phyloP scores from a whole-genome alignment of 139 green algal species.

The Micromonas commoda region DNA sequence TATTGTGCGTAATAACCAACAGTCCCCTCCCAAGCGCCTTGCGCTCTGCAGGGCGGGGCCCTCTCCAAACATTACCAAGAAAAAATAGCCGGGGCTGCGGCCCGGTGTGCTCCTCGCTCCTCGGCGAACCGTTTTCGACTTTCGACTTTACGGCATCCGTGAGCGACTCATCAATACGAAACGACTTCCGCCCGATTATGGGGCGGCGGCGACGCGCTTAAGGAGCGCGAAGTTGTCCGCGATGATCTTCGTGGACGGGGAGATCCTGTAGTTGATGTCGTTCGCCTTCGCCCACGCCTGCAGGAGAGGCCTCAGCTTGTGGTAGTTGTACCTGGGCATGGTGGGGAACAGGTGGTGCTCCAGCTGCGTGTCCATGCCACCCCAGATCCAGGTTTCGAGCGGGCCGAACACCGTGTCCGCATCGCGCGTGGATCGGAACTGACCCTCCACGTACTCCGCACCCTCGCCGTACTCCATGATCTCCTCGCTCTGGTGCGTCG shows the following conservation, averaged over 20 bases:
- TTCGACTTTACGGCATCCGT: too few relatives aligned
- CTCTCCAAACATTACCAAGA: too few relatives aligned
- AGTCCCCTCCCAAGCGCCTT: too few relatives aligned
- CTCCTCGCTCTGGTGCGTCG: conserved; percentile 39
- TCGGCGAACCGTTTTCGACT: too few relatives aligned
- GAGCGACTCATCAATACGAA: too few relatives aligned
- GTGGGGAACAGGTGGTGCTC: conserved; percentile 38
- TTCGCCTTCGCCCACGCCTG: conserved; percentile 29
- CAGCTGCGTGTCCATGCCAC: conserved; percentile 40
- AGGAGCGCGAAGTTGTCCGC: conserved; percentile 32
- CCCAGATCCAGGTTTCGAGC: conserved; percentile 36
- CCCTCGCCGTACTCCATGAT: conserved; percentile 28
- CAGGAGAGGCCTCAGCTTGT: conserved; percentile 35
- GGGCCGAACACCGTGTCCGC: conserved; percentile 32
- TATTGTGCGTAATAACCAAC: too few relatives aligned
- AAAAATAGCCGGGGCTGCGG: too few relatives aligned
- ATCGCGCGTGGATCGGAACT: conserved; percentile 39
- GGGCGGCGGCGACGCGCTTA: conserved; percentile 13
- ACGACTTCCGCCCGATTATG: conserved; percentile 7
- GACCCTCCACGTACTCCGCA: conserved; percentile 31
- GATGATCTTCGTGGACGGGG: conserved; percentile 33
- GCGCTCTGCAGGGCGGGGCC: too few relatives aligned
- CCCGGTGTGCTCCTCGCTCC: too few relatives aligned
- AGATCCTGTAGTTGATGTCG: conserved; percentile 29
- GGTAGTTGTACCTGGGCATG: conserved; percentile 39